A percentile compares a stretch with the other conserved stretches of the same genome.
These are phyloP conservation scores for Leccinum boreale DNA, from an alignment of 768 basidiomycete genomes.

Conservation along the genomic window DNA sequence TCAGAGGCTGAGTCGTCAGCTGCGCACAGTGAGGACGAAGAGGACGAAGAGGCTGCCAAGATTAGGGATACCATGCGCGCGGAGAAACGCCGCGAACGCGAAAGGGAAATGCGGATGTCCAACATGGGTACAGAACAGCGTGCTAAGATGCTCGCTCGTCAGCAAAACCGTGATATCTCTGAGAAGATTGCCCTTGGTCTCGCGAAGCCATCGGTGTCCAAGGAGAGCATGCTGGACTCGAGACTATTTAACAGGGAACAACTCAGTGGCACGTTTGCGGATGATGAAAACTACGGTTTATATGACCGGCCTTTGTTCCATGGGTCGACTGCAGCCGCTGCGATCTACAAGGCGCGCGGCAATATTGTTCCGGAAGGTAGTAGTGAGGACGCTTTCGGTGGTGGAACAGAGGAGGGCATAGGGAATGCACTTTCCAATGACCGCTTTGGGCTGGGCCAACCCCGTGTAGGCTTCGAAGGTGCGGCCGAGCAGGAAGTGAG, in stretches of 20 bases:
- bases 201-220: constrained; percentile 93
- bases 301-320: constrained; percentile 96
- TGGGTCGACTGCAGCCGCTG: constrained; percentile 94
- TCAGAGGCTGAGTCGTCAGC: constrained; percentile 48
- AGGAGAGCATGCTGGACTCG: constrained; percentile 97
- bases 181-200: constrained; percentile 98
- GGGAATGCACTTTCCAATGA: constrained; percentile 88
- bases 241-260: constrained; percentile 97
- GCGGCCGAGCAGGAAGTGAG: constrained; percentile 79
- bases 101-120: constrained; percentile 97
- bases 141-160: constrained; percentile 91
- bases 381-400: constrained; percentile 90
- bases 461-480: constrained; percentile 87
- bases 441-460: constrained; percentile 85
- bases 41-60: constrained; percentile 79
- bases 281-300: constrained; percentile 90
- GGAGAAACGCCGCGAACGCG: constrained; percentile 91
- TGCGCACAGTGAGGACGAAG: constrained; percentile 53
- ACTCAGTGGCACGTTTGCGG: constrained; percentile 74
- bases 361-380: constrained; percentile 67
- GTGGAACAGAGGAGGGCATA: constrained; percentile 95
- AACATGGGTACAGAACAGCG: constrained; percentile 98
- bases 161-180: constrained; percentile 98
- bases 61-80: constrained; percentile 87
- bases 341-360: constrained; percentile 97